These are phyloP conservation scores for Decorospora gaudefroyi DNA, from an alignment of 2,329 filamentous ascomycete species.

Conservation along the genomic window DNA sequence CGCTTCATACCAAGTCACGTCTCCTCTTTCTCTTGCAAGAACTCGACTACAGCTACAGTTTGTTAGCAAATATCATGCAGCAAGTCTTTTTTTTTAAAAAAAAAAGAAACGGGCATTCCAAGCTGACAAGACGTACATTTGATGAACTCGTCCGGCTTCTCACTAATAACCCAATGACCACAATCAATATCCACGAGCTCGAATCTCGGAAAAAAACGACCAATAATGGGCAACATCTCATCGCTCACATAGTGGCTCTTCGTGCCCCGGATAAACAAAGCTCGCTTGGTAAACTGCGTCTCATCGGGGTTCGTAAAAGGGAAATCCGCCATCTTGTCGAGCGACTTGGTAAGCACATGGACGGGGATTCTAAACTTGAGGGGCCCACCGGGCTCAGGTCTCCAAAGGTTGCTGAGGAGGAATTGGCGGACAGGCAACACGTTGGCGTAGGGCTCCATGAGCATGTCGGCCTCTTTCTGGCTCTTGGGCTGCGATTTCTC, in stretches of 20 bases:
- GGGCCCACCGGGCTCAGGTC: constrained; percentile 56
- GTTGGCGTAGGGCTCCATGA: constrained; percentile 74
- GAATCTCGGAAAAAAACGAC: constrained; percentile 81
- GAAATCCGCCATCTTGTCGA: constrained; percentile 84
- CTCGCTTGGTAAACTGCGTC: constrained; percentile 72
- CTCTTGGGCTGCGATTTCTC: constrained; percentile 69
- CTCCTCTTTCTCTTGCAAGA: constrained; percentile 58
- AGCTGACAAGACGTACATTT: constrained; percentile 63
- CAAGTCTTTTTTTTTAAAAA: too few species aligned
- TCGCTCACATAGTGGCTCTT: constrained; percentile 79
- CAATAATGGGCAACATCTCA: constrained; percentile 77
- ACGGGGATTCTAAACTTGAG: constrained; percentile 82
- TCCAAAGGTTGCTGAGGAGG: constrained; percentile 80
- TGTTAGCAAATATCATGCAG: constrained; percentile 5
- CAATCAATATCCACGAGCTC: constrained; percentile 72
- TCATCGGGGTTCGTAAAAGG: constrained; percentile 76
- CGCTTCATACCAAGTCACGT: too few species aligned
- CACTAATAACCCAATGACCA: constrained; percentile 89
- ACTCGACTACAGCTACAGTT: constrained; percentile 65
- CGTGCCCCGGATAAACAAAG: constrained; percentile 79
- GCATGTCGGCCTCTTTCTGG: constrained; percentile 77
- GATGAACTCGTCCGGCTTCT: constrained; percentile 79
- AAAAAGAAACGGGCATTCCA: not conserved
- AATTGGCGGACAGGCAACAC: constrained; percentile 84
- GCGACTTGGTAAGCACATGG: constrained; percentile 65